Conservation (phyloP, 2,329 filamentous ascomycete genomes). For the Hypomyces perniciosus region DNA sequence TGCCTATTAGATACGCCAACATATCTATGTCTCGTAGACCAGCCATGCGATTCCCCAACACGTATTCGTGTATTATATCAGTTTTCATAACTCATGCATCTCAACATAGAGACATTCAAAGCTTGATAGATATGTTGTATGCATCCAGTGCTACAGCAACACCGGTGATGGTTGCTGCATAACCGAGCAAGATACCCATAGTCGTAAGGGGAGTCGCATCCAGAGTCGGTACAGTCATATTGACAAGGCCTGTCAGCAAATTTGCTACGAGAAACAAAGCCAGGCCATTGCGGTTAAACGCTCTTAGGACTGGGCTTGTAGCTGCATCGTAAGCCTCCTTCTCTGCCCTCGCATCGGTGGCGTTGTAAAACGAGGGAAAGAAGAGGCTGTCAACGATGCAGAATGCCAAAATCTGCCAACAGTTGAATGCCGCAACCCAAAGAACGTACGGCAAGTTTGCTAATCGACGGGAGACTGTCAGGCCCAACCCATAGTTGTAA, state of each 20-base stretch:
- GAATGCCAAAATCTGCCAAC: slow-evolving; percentile 71
- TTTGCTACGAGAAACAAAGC: slow-evolving; percentile 84
- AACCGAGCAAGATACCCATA: slow-evolving; percentile 69
- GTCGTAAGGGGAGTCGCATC: slow-evolving; percentile 58
- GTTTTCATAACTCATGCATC: neutral
- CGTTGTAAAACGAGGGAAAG: slow-evolving; percentile 66
- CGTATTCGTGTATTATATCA: no score
- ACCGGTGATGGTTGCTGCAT: slow-evolving; percentile 61
- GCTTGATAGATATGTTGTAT: slow-evolving; percentile 63
- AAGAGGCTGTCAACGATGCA: slow-evolving; percentile 70
- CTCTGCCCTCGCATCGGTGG: slow-evolving; percentile 50
- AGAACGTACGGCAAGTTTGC: slow-evolving; percentile 92
- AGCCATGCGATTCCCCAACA: no score
- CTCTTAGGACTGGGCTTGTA: slow-evolving; percentile 74
- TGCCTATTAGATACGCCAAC: neutral
- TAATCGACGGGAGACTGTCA: slow-evolving; percentile 78
- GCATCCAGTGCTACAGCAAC: slow-evolving; percentile 62
- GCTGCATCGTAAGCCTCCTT: slow-evolving; percentile 58
- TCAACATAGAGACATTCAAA: slow-evolving; percentile 34
- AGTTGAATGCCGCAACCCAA: slow-evolving; percentile 91
- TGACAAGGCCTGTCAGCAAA: slow-evolving; percentile 80
- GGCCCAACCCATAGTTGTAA: slow-evolving; percentile 62
- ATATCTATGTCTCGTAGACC: neutral
- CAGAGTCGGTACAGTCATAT: slow-evolving; percentile 78
- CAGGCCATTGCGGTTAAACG: slow-evolving; percentile 85